Base-by-base conservation (phyloP, 441 rosid species). In the Adansonia rubrostipa region DNA sequence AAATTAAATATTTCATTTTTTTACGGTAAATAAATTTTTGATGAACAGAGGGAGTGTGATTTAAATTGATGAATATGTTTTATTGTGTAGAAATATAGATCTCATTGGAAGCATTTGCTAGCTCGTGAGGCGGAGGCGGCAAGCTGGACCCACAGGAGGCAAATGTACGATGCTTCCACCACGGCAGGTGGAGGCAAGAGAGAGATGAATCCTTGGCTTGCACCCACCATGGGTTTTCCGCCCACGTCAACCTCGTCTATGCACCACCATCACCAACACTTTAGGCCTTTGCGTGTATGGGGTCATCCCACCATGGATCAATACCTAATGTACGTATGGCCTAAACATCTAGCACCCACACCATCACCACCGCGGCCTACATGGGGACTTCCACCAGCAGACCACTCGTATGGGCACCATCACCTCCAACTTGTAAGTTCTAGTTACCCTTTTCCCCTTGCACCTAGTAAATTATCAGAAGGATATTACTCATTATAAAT, bases 41-140 rank as follows among this genome's bases (percentile, higher is more conserved):
- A 48, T 4, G 15, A 14, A 51, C 1, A 6, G 6, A 15, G 14
- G 47, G 33, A 22, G 65, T 2, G 33, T 60, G 36, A 14, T 19
- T 0, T 40, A 28, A 33, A 45, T 28, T 28, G 50, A 36, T 62
- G 14, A 8, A 58, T 76, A 20, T n/a, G 33, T 6, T 2, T 5
- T 75, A 0, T 56, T 7, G 8, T 22, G 72, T 80, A 95, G 98
- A 95, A 95, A 87, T 95, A 95, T 78, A 78, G 98, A 75, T 95
- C 97, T 13, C 98, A 95, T 80, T 83, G 93, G 76, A 95, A 92
- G 72, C 97, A 95, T 87, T 62, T 93, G 79, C 87, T 88, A 71
- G 94, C 98, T 3, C 89, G 98, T 15, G 97, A 95, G 76, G 97
- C 93, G 8, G 94, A 93, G 82, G 94, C 98, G 20, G 95, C 96